Percentiles rank a stretch among this genome's conserved stretches.
Conservation (phyloP, 768 basidiomycete species). For the Hygrophorus pudorinus region DNA sequence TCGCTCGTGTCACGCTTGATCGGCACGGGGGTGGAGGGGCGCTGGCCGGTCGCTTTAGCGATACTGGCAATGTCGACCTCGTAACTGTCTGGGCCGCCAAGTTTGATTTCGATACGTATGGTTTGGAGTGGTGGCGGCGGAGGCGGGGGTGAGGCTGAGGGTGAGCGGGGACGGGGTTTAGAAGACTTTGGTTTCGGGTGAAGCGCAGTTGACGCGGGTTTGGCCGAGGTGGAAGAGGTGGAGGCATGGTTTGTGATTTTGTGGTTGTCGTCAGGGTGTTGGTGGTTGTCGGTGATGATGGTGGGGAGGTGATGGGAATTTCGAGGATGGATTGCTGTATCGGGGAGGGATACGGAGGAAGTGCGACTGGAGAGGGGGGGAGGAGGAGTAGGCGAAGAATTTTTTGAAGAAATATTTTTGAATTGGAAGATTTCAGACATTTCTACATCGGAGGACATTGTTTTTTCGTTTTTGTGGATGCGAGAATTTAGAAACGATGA, state of each 20-base stretch:
- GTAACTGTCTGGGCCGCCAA: constrained; percentile 69
- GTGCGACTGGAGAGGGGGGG: neutral
- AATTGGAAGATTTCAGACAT: neutral
- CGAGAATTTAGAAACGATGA: no score
- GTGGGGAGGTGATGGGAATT: no score
- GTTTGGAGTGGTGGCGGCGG: constrained; percentile 46
- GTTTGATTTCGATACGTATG: constrained; percentile 54
- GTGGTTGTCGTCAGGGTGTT: no score
- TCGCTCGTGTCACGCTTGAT: constrained; percentile 42
- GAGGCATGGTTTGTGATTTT: no score
- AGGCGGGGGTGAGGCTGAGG: constrained; percentile 46
- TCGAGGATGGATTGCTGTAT: no score
- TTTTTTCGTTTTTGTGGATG: no score
- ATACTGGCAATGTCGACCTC: constrained; percentile 55
- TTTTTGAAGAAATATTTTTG: neutral
- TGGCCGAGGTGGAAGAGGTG: constrained; percentile 9
- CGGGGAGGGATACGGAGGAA: neutral
- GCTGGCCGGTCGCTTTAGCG: constrained; percentile 58
- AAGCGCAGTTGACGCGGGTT: constrained; percentile 13
- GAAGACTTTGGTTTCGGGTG: constrained; percentile 11
- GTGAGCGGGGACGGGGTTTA: constrained; percentile 22
- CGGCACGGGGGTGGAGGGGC: constrained; percentile 43
- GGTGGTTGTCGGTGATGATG: no score
- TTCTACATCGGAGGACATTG: constrained; percentile 3
- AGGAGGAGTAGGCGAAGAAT: neutral